phyloP scores from a whole-genome alignment of 805 yeast species.

The Ogataea glucozyma region DNA sequence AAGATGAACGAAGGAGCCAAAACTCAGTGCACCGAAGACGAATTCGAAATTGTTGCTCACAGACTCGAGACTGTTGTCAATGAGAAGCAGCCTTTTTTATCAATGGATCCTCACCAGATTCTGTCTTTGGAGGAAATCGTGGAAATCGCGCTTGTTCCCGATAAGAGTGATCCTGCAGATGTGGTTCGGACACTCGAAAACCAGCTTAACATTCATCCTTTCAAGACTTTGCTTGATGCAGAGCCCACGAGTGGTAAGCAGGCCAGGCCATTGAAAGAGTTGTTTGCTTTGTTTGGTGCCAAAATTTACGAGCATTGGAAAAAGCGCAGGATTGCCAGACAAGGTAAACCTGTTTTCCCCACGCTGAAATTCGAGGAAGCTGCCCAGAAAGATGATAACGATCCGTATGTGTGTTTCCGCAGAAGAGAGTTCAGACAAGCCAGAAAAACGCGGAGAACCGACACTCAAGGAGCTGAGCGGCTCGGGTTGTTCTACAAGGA shows the following conservation, averaged over 20 bases:
- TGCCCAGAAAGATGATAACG: conserved; percentile 78
- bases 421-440: conserved; percentile 94
- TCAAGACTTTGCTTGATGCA: conserved; percentile 60
- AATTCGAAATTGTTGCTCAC: conserved; percentile 78
- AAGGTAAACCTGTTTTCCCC: conserved; percentile 75
- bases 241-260: conserved; percentile 38
- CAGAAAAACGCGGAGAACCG: conserved; percentile 94
- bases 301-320: conserved; percentile 82
- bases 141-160: conserved; percentile 45
- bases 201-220: conserved; percentile 55
- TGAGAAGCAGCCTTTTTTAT: conserved; percentile 83
- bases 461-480: conserved; percentile 84
- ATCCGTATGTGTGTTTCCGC: conserved; percentile 94
- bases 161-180: conserved; percentile 51
- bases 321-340: conserved; percentile 62
- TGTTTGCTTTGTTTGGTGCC: conserved; percentile 62
- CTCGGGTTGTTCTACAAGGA: conserved; percentile 73
- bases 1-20: conserved; percentile 40
- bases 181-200: conserved; percentile 58
- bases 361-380: conserved; percentile 81
- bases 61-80: conserved; percentile 71
- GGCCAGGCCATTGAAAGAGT: conserved; percentile 46
- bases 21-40: conserved; percentile 67
- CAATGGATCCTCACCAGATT: conserved; percentile 81
- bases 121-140: conserved; percentile 69